phyloP scores from a whole-genome alignment of 352 stramenopile genomes.

The Phytophthora ramorum region DNA sequence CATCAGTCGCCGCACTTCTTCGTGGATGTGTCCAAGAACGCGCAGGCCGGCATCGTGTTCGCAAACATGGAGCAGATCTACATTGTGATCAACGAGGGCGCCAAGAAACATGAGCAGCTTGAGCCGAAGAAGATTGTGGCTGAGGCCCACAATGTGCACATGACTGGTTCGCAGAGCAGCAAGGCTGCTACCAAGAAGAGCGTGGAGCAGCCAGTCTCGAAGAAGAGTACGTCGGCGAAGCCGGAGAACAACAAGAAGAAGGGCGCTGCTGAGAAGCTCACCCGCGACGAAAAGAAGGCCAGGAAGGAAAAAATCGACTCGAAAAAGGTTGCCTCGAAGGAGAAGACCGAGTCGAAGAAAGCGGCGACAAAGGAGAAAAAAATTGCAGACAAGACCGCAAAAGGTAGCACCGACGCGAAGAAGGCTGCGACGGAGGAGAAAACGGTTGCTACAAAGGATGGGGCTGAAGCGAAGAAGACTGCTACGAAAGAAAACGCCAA shows the following conservation, averaged over 20 bases:
- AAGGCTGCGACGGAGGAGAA: conserved; percentile 17
- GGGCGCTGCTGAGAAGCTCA: neutral
- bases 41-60: conserved; percentile 80
- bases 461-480: neutral
- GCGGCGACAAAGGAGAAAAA: conserved; percentile 6
- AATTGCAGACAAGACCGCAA: conserved; percentile 1
- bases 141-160: conserved; percentile 5
- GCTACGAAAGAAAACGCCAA: conserved; percentile 13
- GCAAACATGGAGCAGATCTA: conserved; percentile 85
- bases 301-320: conserved; percentile 19
- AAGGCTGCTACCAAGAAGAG: conserved; percentile 12
- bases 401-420: conserved; percentile 10
- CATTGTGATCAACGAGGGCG: conserved; percentile 46
- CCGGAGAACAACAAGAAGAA: conserved; percentile 18
- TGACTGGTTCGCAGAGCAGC: conserved; percentile 7
- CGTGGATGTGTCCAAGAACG: conserved; percentile 80
- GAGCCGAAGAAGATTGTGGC: conserved; percentile 7
- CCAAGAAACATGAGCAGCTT: conserved; percentile 21
- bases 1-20: conserved; percentile 58
- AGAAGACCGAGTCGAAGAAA: conserved; percentile 11
- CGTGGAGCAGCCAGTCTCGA: conserved; percentile 19
- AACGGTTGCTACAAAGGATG: neutral
- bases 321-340: conserved; percentile 12
- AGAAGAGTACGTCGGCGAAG: conserved; percentile 11
- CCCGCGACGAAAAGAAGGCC: neutral